Base-by-base conservation (phyloP, 257 asterid species). In the Solanum pinnatisectum region DNA sequence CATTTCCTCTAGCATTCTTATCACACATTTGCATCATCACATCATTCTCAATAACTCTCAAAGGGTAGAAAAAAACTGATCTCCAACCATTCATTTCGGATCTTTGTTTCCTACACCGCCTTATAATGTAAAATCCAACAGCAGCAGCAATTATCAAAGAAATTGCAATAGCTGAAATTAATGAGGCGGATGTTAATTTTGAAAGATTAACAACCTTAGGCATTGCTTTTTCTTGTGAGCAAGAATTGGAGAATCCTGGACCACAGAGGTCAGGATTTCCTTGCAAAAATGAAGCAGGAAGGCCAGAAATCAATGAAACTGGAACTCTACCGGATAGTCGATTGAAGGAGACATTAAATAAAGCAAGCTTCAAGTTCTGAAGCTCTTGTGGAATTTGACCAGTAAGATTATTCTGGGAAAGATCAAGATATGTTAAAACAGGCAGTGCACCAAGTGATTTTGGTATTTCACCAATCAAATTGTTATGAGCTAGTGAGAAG, bases 201-300 rank as follows among this genome's bases (percentile, higher is more conserved):
- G 96, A 92, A 87, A 92, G 88, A 87, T 89, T 90, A 9, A 89
- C 88, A 35, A 30, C 56, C 77, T 88, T 91, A 84, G 60, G 90
- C 22, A 25, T 82, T 3, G 89, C 39, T 56, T 84, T 85, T 14
- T 89, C 94, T 23, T 89, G 90, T 6, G 68, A 30, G 90, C 98
- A 95, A 84, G 94, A 60, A 77, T 85, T 87, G 36, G 96, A 91
- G 89, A 96, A 88, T 70, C 99, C 96, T 1, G 96, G 93, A 18
- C 98, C 99, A 60, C 99, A 96, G 65, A 96, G 90, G 71, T 91
- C 91, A 4, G 97, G 93, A 92, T 95, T 96, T 83, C 99, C 99
- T 90, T 95, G 94, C 92, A 95, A 84, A 87, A 88, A 95, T 3
- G 97, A 95, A 77, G 97, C 98, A 14, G 99, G 98, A 83, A 95